Conservation (phyloP, 257 asterid genomes). For the Plantago elongata region DNA sequence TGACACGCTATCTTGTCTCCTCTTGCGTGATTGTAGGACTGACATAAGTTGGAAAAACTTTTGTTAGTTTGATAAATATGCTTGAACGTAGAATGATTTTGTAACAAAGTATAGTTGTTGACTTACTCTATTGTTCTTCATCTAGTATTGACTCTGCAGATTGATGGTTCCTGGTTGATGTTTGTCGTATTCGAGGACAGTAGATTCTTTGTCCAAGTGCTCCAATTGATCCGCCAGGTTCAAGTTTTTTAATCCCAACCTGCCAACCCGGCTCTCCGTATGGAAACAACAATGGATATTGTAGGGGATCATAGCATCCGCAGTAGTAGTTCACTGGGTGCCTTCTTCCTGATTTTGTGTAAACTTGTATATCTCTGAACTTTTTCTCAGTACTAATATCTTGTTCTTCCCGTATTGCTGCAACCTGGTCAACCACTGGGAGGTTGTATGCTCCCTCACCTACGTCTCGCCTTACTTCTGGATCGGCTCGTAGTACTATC, state of each 20-base stretch:
- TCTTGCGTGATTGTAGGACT: no score
- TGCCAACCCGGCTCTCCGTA: not conserved
- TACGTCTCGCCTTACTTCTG: not conserved
- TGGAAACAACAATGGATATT: not conserved
- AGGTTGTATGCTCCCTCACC: not conserved
- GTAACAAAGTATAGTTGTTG: no score
- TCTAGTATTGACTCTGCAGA: not conserved
- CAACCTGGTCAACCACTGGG: not conserved
- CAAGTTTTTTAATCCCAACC: not conserved
- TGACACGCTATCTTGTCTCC: not conserved
- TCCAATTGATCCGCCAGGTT: not conserved
- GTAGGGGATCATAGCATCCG: constrained; percentile 1
- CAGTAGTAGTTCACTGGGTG: not conserved
- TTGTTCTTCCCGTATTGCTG: not conserved
- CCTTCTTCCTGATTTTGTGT: not conserved
- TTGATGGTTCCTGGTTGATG: not conserved
- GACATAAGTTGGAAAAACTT: no score
- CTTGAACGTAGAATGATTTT: no score
- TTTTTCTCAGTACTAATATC: not conserved
- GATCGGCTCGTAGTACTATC: not conserved
- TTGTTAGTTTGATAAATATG: no score
- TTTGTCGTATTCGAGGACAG: not conserved
- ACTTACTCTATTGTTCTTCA: not conserved
- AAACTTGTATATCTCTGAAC: not conserved
- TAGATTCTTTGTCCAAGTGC: not conserved